Evolutionary conservation across 495 filamentous ascomycete genomes (phyloP).

Genomic region (Tuber umbilicatum): DNA sequence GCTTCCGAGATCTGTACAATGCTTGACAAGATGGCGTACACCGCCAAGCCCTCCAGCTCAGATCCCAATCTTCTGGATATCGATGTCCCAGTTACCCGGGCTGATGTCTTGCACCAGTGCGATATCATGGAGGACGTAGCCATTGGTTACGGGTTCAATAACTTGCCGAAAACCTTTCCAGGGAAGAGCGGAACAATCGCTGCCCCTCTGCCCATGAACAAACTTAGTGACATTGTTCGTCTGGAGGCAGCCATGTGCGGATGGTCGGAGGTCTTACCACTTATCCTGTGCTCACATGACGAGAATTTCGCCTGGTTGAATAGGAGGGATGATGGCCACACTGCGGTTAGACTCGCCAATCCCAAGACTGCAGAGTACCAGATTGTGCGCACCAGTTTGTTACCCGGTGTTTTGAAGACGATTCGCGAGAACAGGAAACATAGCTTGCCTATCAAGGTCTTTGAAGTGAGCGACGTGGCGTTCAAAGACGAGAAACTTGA

Average conservation of each 20-base stretch:
- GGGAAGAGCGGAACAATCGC: constrained; percentile 77
- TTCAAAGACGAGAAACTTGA: constrained; percentile 75
- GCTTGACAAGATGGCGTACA: constrained; percentile 78
- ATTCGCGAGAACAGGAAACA: constrained; percentile 91
- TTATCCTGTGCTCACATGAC: constrained; percentile 95
- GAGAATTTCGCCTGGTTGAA: constrained; percentile 98
- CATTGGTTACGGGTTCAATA: constrained; percentile 94
- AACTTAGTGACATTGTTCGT: constrained; percentile 85
- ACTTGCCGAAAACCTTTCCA: constrained; percentile 74
- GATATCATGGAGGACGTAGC: constrained; percentile 99
- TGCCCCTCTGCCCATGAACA: constrained; percentile 84
- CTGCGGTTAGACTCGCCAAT: constrained; percentile 82
- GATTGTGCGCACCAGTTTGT: constrained; percentile 79
- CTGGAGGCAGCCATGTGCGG: constrained; percentile 88
- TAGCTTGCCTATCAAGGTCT: constrained; percentile 81
- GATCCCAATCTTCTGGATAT: constrained; percentile 66
- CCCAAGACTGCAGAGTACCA: constrained; percentile 96
- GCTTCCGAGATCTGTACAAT: constrained; percentile 65
- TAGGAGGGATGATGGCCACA: constrained; percentile 77
- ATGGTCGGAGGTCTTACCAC: constrained; percentile 92
- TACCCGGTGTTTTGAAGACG: constrained; percentile 91
- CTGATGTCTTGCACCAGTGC: constrained; percentile 90
- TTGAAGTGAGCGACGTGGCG: constrained; percentile 84
- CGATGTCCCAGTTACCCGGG: constrained; percentile 75
- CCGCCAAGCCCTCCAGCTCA: constrained; percentile 60